Base-by-base conservation (phyloP, 2,329 filamentous ascomycete genomes). In the Canariomyces notabilis region DNA sequence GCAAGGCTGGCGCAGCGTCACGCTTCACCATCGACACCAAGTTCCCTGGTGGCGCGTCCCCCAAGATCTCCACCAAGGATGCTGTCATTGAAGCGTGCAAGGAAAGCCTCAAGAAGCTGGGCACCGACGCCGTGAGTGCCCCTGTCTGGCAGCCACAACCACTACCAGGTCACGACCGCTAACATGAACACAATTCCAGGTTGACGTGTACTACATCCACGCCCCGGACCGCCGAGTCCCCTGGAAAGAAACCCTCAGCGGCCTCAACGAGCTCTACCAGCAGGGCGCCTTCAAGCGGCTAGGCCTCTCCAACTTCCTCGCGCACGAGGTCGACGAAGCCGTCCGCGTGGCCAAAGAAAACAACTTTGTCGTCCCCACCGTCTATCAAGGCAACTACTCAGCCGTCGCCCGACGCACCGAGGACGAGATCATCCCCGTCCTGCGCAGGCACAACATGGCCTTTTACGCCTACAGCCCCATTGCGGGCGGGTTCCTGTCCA, bases 371-470 rank as follows among this genome's bases (percentile, higher is more conserved):
- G 51, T 55, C 31, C 68, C 68, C 6, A 54, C 57, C 2, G 66
- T 69, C 19, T 70, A 68, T 50, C 65, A 71, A 53, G 67, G 68
- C 40, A 53, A 59, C 32, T 70, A 71, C 61, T 67, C 67, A 51
- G 57, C 65, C 22, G 58, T 71, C 33, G 58, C 58, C 29, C 62
- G 69, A 15, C 57, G 55, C 15, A 55, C 57, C n/a, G 68, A 72
- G 48, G 49, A 52, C 16, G 56, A 57, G 23, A 60, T 69, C n/a
- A 59, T 69, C 22, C 66, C 67, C 3, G 46, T 60, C 0, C 54
- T 69, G 41, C 58, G 65, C n/a, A 55, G 61, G 44, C 54, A 64
- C 46, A 51, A 52, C 42, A 63, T 70, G 7, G 53, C 61, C 0
- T 67, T 69, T 37, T 65, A 66, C 48, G 65, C 60, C 1, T 71